Evolutionary conservation across 2,329 filamentous ascomycete genomes (phyloP).

Genomic region (Albophoma yamanashiensis): DNA sequence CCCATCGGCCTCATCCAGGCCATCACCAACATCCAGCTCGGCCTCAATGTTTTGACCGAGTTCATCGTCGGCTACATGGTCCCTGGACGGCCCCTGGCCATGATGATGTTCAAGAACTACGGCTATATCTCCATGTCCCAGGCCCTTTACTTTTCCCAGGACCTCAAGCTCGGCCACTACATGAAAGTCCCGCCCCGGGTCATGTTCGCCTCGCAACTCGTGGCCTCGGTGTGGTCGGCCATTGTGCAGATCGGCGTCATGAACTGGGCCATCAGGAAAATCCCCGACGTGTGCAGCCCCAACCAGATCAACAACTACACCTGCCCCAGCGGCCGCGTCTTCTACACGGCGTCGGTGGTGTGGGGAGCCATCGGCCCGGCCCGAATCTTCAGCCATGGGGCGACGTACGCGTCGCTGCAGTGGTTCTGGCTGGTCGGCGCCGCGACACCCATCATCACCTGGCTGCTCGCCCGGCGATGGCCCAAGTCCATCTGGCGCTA

Average conservation of each 20-base stretch:
- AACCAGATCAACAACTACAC: constrained; percentile 45
- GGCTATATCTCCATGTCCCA: constrained; percentile 59
- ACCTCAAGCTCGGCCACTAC: constrained; percentile 59
- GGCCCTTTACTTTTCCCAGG: constrained; percentile 53
- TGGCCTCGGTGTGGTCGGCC: constrained; percentile 50
- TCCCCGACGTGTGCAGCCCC: constrained; percentile 48
- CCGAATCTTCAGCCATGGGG: constrained; percentile 54
- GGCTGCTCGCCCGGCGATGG: constrained; percentile 48
- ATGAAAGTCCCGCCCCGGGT: constrained; percentile 54
- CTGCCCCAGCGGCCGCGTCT: constrained; percentile 42
- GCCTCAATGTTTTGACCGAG: constrained; percentile 62
- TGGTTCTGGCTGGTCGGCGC: constrained; percentile 64
- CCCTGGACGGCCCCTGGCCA: constrained; percentile 57
- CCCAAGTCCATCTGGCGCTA: constrained; percentile 53
- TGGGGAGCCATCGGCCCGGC: constrained; percentile 65
- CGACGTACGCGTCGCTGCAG: constrained; percentile 53
- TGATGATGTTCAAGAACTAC: constrained; percentile 73
- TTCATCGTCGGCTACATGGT: constrained; percentile 66
- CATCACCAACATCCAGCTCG: constrained; percentile 52
- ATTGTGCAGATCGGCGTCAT: constrained; percentile 53
- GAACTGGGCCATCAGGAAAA: constrained; percentile 54
- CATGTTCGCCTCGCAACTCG: constrained; percentile 49
- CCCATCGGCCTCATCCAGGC: constrained; percentile 52
- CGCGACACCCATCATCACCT: constrained; percentile 51
- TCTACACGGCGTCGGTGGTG: constrained; percentile 60